Evolutionary conservation across 768 basidiomycete genomes (phyloP).

Genomic region (Paxillus involutus): DNA sequence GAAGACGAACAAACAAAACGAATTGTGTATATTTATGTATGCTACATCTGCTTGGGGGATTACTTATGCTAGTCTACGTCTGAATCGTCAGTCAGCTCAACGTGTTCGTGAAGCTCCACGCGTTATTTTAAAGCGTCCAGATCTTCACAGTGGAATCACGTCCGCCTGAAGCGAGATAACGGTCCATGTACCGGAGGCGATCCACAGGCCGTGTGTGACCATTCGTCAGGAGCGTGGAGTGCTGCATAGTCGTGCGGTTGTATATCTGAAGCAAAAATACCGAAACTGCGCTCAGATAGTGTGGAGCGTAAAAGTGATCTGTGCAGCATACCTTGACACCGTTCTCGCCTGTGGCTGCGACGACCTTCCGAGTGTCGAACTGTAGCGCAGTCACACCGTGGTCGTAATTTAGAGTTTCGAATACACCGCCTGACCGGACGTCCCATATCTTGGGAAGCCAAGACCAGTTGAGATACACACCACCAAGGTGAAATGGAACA

Average conservation of each 20-base stretch:
- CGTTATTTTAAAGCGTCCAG: constrained; percentile 75
- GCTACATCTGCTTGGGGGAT: constrained; percentile 24
- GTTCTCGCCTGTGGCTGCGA: constrained; percentile 92
- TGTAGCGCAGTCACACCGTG: constrained; percentile 88
- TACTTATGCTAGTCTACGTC: constrained; percentile 19
- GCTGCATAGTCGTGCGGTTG: constrained; percentile 91
- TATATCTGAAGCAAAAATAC: constrained; percentile 59
- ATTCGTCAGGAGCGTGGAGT: constrained; percentile 81
- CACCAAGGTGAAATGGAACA: background rate
- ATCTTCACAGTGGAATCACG: constrained; percentile 86
- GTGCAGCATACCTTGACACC: constrained; percentile 69
- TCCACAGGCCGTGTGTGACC: constrained; percentile 93
- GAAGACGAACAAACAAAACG: background rate
- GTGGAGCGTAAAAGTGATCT: background rate
- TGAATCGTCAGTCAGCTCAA: constrained; percentile 9
- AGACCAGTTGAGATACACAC: background rate
- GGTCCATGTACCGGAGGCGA: constrained; percentile 92
- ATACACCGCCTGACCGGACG: constrained; percentile 82
- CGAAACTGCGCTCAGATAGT: background rate
- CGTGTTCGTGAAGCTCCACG: constrained; percentile 9
- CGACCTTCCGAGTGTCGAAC: constrained; percentile 92
- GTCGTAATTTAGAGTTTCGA: constrained; percentile 90
- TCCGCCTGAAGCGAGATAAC: constrained; percentile 89
- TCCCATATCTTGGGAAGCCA: constrained; percentile 81
- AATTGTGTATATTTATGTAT: constrained; percentile 3